Percentiles rank a stretch among this genome's conserved stretches.
Evolutionary conservation across 2,329 filamentous ascomycete genomes (phyloP).

Genomic region (Diplodia intermedia): DNA sequence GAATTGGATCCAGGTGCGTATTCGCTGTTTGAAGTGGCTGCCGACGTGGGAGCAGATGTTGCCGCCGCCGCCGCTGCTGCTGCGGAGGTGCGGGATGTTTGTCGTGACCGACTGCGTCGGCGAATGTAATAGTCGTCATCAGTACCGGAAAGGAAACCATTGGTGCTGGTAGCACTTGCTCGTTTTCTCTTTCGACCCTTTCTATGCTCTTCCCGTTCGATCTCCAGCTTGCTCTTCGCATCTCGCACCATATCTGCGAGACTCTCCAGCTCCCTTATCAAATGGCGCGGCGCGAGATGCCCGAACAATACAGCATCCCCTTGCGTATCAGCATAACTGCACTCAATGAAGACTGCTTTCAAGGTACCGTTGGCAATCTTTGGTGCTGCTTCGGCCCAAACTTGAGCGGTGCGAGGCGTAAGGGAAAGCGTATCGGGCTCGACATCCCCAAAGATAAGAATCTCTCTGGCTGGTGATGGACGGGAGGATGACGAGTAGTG

Average conservation of each 20-base stretch:
- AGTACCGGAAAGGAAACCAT: constrained; percentile 26
- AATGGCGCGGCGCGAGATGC: constrained; percentile 82
- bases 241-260: constrained; percentile 75
- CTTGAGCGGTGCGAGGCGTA: constrained; percentile 76
- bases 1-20: not conserved
- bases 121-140: constrained; percentile 20
- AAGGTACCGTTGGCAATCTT: constrained; percentile 78
- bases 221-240: constrained; percentile 48
- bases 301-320: constrained; percentile 82
- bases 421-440: constrained; percentile 88
- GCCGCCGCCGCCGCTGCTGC: not conserved
- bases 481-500: constrained; percentile 18
- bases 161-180: constrained; percentile 43
- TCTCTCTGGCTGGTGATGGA: constrained; percentile 60
- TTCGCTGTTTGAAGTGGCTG: constrained; percentile 12
- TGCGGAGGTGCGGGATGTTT: not conserved
- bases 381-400: constrained; percentile 89
- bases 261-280: constrained; percentile 77
- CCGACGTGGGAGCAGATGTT: constrained; percentile 12
- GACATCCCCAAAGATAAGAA: constrained; percentile 94
- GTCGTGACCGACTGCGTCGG: constrained; percentile 26
- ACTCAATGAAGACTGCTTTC: constrained; percentile 90
- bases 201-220: constrained; percentile 42
- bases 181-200: constrained; percentile 70
- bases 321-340: constrained; percentile 85